Percentiles rank a stretch among this genome's conserved stretches.
These are phyloP conservation scores for Scheffersomyces lignicola DNA, from an alignment of 1,139 yeast species.

Conservation along the genomic window DNA sequence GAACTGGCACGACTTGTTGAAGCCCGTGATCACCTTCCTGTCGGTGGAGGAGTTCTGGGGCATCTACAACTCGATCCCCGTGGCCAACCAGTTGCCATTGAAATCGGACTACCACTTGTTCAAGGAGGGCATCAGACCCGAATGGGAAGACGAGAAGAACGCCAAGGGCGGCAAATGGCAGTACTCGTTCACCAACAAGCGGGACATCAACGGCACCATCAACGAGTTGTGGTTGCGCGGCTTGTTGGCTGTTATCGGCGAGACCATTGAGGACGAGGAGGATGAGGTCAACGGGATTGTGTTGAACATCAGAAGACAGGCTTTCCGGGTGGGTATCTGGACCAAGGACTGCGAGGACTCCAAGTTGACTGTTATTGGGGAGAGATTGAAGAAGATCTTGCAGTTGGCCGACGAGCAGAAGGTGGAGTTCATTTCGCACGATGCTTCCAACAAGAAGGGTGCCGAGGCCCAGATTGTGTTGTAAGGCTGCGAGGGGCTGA, in stretches of 20 bases:
- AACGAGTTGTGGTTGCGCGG: conserved; percentile 95
- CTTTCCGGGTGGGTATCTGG: conserved; percentile 90
- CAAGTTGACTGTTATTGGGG: conserved; percentile 70
- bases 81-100: conserved; percentile 85
- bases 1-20: conserved; percentile 90
- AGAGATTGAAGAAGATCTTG: conserved; percentile 78
- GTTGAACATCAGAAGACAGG: conserved; percentile 81
- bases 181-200: conserved; percentile 66
- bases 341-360: conserved; percentile 76
- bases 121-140: conserved; percentile 93
- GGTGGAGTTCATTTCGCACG: conserved; percentile 76
- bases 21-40: conserved; percentile 88
- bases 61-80: conserved; percentile 89
- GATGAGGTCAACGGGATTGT: conserved; percentile 95
- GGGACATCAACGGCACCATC: conserved; percentile 59
- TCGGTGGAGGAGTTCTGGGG: conserved; percentile 99
- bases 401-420: conserved; percentile 66
- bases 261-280: conserved; percentile 87
- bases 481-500: too few relatives aligned
- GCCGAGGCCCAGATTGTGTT: conserved; percentile 43
- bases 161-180: conserved; percentile 94
- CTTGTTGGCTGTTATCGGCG: conserved; percentile 90
- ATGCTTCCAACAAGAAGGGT: conserved; percentile 46
- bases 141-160: conserved; percentile 95
- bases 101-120: conserved; percentile 95